Evolutionary conservation across 2,329 filamentous ascomycete genomes (phyloP).

Genomic region (Fusarium veterinarium): DNA sequence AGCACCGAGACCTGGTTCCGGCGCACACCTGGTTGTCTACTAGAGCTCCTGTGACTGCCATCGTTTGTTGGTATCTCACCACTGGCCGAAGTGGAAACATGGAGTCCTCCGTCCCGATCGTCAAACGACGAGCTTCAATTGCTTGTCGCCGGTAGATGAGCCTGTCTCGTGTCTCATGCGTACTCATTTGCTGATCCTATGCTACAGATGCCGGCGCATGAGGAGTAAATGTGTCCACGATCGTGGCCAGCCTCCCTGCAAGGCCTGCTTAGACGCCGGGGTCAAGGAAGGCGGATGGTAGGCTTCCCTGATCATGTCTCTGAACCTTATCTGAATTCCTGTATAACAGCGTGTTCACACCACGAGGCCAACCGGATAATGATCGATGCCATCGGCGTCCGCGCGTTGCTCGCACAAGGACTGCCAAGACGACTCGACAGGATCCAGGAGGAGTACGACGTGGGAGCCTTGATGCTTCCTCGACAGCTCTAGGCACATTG

Average conservation of each 20-base stretch:
- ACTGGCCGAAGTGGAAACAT: constrained; percentile 13
- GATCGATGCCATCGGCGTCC: constrained; percentile 68
- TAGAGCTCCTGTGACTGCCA: background rate
- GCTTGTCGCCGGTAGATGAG: constrained; percentile 63
- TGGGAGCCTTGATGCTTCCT: constrained; percentile 48
- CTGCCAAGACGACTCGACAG: constrained; percentile 58
- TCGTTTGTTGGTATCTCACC: background rate
- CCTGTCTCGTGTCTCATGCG: background rate
- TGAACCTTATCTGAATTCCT: constrained; percentile 3
- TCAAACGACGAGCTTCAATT: constrained; percentile 63
- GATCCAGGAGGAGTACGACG: constrained; percentile 53
- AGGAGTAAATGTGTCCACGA: constrained; percentile 67
- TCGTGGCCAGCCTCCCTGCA: constrained; percentile 61
- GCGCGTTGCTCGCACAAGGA: constrained; percentile 57
- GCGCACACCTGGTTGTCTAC: background rate
- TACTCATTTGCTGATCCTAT: constrained; percentile 2
- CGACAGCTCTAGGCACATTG: constrained; percentile 30
- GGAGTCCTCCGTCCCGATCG: constrained; percentile 36
- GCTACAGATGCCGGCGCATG: constrained; percentile 64
- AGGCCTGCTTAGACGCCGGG: constrained; percentile 63
- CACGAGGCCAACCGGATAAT: constrained; percentile 63
- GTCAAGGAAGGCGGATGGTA: constrained; percentile 63
- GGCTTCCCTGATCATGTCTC: constrained; percentile 25
- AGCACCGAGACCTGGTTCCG: background rate
- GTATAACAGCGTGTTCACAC: constrained; percentile 59